Evolutionary conservation across 768 basidiomycete genomes (phyloP), one percentile per base, ranked within the genome.

Genomic region (Vararia minispora): DNA sequence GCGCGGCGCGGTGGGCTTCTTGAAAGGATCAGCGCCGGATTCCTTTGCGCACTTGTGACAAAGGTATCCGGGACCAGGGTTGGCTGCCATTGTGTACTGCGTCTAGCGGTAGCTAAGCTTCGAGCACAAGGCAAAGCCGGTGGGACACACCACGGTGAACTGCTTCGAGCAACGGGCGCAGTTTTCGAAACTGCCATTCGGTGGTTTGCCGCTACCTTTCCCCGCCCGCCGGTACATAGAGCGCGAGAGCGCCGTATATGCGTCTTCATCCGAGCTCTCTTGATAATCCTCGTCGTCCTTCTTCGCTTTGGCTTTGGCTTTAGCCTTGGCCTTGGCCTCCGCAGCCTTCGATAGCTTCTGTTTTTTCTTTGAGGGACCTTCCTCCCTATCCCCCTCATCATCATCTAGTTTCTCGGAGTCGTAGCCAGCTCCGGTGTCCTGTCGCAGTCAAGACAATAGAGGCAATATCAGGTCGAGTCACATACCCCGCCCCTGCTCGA

Each of bases 31-130:
- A 1, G 64, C 62, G 5, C 86, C 89, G 3, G 76, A 71, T 0
- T 74, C 68, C 51, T 86, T 87, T 2, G 81, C 76, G 56, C 94
- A 99, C 7, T 64, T 59, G 49, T 89, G 79, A 53, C 94, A 99
- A 16, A 98, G 70, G 47, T 71, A 89, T 1, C 88, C 89, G 0
- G 76, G 73, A 1, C 75, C 74, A 0, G 75, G 69, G 30, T 71
- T 70, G 6, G 77, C 75, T 5, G 86, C 72, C 46, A 85, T 62
- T 0, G 92, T 95, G 52, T 94, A 97, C 51, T 75, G 80, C 2
- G 86, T 91, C 90, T 92, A 29, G 16, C 13, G 35, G 11, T n/a
- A 39, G 35, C 22, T 18, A 34, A 36, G 27, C 29, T 42, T 26
- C 7, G 24, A 25, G 27, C 17, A 33, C 9, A 24, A 24, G 12